Conservation (phyloP, 768 basidiomycete genomes). For the Ramaria sp. region DNA sequence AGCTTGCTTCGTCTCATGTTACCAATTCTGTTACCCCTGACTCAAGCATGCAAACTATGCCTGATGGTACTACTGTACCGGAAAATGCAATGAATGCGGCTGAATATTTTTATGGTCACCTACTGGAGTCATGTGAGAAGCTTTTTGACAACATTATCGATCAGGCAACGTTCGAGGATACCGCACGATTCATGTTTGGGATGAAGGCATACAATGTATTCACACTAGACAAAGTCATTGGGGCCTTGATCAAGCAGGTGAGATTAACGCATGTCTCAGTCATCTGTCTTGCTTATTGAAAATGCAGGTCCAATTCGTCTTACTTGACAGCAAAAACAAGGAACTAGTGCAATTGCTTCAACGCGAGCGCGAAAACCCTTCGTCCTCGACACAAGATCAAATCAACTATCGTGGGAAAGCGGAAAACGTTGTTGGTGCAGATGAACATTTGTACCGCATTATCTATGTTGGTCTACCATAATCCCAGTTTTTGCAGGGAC, state of each 20-base stretch:
- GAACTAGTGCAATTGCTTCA: constrained; percentile 63
- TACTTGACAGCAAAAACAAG: constrained; percentile 60
- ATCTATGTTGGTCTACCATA: constrained; percentile 53
- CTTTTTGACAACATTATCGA: constrained; percentile 92
- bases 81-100: constrained; percentile 28
- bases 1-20: constrained; percentile 21
- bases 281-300: not conserved
- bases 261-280: constrained; percentile 10
- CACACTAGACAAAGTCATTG: constrained; percentile 87
- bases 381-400: constrained; percentile 60
- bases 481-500: not conserved
- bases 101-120: constrained; percentile 67
- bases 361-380: constrained; percentile 47
- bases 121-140: constrained; percentile 80
- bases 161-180: constrained; percentile 79
- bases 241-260: constrained; percentile 83
- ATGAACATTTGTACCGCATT: constrained; percentile 70
- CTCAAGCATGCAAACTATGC: constrained; percentile 21
- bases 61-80: not conserved
- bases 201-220: constrained; percentile 81
- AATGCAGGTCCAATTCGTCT: constrained; percentile 47
- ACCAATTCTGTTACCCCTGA: constrained; percentile 27
- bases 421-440: constrained; percentile 61
- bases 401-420: constrained; percentile 55
- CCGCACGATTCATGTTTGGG: constrained; percentile 81